Evolutionary conservation across 345 rosid species (phyloP).

Genomic region (Hibiscus tridactylites): DNA sequence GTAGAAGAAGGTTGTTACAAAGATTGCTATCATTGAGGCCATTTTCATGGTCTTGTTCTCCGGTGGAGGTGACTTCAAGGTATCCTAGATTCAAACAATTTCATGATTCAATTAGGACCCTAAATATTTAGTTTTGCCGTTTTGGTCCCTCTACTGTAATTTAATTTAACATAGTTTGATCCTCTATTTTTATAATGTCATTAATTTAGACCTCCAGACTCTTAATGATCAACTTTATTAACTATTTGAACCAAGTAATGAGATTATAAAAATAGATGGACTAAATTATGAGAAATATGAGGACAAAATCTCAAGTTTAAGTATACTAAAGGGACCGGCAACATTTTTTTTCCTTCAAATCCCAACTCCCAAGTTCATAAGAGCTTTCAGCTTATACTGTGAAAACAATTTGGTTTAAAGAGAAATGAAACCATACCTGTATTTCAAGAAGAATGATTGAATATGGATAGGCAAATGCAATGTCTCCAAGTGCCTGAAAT

Average conservation of each 20-base stretch:
- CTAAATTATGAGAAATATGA: too few relatives aligned
- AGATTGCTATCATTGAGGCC: slow-evolving; percentile 28
- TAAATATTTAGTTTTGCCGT: too few relatives aligned
- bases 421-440: slow-evolving; percentile 30
- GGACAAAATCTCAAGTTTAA: background rate
- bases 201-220: too few relatives aligned
- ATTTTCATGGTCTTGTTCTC: slow-evolving; percentile 43
- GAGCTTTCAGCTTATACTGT: too few relatives aligned
- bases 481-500: slow-evolving; percentile 53
- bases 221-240: too few relatives aligned
- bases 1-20: slow-evolving; percentile 35
- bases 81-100: slow-evolving; percentile 25
- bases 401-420: background rate
- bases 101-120: background rate
- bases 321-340: too few relatives aligned
- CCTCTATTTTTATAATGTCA: too few relatives aligned
- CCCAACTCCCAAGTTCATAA: too few relatives aligned
- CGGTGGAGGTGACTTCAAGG: slow-evolving; percentile 37
- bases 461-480: slow-evolving; percentile 62
- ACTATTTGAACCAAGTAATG: too few relatives aligned
- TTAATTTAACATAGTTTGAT: too few relatives aligned
- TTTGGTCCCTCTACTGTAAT: background rate
- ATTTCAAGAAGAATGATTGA: slow-evolving; percentile 51
- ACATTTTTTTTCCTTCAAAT: too few relatives aligned
- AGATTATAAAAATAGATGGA: background rate